Evolutionary conservation across 1,284 basidiomycete genomes (phyloP).

Genomic region (Papiliotrema laurentii): DNA sequence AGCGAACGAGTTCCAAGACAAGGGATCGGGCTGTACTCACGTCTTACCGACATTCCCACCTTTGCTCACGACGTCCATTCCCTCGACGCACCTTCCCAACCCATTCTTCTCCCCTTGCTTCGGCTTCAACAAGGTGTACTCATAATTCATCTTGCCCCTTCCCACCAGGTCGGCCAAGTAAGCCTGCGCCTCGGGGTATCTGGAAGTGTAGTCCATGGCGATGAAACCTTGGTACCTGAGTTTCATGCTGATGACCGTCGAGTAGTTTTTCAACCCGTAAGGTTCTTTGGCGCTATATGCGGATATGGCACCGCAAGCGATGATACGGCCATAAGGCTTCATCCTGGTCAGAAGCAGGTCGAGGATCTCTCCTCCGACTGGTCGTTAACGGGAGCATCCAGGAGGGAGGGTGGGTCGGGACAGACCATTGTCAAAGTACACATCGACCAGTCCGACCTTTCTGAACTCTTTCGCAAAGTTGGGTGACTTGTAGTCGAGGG

Average conservation of each 20-base stretch:
- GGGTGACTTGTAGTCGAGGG: conserved; percentile 79
- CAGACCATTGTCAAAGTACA: conserved; percentile 75
- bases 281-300: conserved; percentile 35
- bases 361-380: conserved; percentile 66
- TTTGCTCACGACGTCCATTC: conserved; percentile 65
- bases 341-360: conserved; percentile 68
- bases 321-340: conserved; percentile 70
- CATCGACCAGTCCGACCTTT: conserved; percentile 59
- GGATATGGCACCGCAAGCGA: conserved; percentile 69
- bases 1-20: conserved; percentile 7
- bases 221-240: conserved; percentile 79
- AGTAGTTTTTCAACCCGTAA: conserved; percentile 46
- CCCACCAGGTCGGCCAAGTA: conserved; percentile 55
- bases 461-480: conserved; percentile 60
- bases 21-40: conserved; percentile 48
- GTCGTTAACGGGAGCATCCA: background rate
- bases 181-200: conserved; percentile 43
- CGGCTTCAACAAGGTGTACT: conserved; percentile 61
- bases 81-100: conserved; percentile 64
- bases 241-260: conserved; percentile 65
- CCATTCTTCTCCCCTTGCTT: conserved; percentile 51
- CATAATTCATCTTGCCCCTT: conserved; percentile 70
- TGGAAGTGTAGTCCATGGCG: conserved; percentile 57
- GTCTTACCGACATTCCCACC: conserved; percentile 82
- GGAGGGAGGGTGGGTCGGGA: background rate